A percentile compares a stretch with the other conserved stretches of the same genome.
Conservation (phyloP, 257 asterid species). For the Solanum ossicruentum region DNA sequence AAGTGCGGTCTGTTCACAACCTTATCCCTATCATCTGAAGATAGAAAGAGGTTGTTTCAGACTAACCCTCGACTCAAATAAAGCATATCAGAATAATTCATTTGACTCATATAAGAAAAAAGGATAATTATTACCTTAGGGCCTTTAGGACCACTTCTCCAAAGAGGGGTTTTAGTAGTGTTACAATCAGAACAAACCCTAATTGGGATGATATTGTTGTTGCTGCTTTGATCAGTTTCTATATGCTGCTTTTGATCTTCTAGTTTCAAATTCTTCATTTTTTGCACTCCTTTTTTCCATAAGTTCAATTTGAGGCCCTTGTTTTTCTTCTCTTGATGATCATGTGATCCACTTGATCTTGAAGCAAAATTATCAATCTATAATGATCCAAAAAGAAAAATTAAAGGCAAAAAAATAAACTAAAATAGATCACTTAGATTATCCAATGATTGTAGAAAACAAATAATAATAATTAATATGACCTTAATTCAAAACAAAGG, state of each 20-base stretch:
- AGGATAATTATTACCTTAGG: slow-evolving; percentile 51
- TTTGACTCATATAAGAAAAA: neutral
- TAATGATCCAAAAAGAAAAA: neutral
- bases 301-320: slow-evolving; percentile 28
- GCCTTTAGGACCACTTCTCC: slow-evolving; percentile 99
- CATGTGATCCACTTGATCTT: slow-evolving; percentile 21
- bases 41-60: neutral
- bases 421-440: neutral
- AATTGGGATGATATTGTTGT: slow-evolving; percentile 43
- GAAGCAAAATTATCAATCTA: slow-evolving; percentile 3
- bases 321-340: slow-evolving; percentile 21
- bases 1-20: neutral
- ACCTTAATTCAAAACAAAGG: neutral
- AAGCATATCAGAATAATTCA: neutral
- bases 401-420: neutral
- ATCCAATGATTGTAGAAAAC: neutral
- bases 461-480: neutral
- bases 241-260: slow-evolving; percentile 18
- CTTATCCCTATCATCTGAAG: neutral
- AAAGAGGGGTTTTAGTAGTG: slow-evolving; percentile 95
- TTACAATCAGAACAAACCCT: slow-evolving; percentile 96
- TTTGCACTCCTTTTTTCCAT: slow-evolving; percentile 43
- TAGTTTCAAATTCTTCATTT: slow-evolving; percentile 22
- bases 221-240: slow-evolving; percentile 51
- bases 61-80: neutral